Evolutionary conservation across 371 early-diverging fungal species (phyloP).

Genomic region (Coemansia sp.): DNA sequence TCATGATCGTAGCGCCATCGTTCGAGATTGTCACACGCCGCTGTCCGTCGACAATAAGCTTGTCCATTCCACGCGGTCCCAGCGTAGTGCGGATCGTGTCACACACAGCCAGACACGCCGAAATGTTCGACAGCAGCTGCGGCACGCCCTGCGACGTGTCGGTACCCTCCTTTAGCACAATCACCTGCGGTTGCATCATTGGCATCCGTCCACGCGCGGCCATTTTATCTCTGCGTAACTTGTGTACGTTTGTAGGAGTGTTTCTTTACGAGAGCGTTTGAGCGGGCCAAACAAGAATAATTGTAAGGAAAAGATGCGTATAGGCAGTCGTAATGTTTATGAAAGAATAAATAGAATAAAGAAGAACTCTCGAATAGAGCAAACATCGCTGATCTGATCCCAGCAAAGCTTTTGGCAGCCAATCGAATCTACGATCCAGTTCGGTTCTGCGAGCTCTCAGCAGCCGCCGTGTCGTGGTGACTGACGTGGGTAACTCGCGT

Average conservation of each 20-base stretch:
- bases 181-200: constrained; percentile 92
- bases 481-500: constrained; percentile 29
- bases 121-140: constrained; percentile 98
- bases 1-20: constrained; percentile 99
- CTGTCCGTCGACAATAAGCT: constrained; percentile 94
- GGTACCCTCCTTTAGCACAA: constrained; percentile 97
- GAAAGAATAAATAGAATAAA: not conserved
- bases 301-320: constrained; percentile 1
- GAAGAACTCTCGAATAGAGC: not conserved
- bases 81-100: constrained; percentile 97
- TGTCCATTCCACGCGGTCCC: constrained; percentile 99
- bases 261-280: not conserved
- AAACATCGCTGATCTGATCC: constrained; percentile 5
- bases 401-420: not conserved
- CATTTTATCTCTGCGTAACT: constrained; percentile 9
- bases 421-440: not conserved
- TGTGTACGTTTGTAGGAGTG: not conserved
- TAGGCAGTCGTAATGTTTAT: not conserved
- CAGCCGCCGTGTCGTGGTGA: constrained; percentile 15
- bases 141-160: constrained; percentile 98
- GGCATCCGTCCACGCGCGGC: constrained; percentile 43
- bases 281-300: not conserved
- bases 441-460: constrained; percentile 2
- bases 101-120: constrained; percentile 92
- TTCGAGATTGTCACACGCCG: constrained; percentile 98